phyloP scores from a whole-genome alignment of 129 eudicot species.

The Helianthus tuberosus region DNA sequence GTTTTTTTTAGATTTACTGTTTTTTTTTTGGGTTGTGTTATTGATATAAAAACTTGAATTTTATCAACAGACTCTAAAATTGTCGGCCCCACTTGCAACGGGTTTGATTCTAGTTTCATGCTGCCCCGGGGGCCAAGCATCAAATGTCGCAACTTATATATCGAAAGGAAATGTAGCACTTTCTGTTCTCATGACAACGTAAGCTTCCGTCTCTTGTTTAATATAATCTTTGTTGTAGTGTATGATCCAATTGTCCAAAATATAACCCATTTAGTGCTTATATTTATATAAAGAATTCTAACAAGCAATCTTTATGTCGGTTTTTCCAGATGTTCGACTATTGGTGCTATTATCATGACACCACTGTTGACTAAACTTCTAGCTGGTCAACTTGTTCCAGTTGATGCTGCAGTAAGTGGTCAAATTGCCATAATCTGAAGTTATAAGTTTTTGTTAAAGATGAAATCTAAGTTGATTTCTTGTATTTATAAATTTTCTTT shows the following conservation, averaged over 20 bases:
- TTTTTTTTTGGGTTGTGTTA: background rate
- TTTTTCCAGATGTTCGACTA: slow-evolving; percentile 80
- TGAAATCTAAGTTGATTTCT: background rate
- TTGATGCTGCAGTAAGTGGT: slow-evolving; percentile 98
- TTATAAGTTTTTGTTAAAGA: background rate
- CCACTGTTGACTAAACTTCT: slow-evolving; percentile 95
- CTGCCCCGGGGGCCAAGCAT: slow-evolving; percentile 99
- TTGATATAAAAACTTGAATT: slow-evolving; percentile 17
- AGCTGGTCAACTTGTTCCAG: slow-evolving; percentile 99
- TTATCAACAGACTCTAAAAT: slow-evolving; percentile 63
- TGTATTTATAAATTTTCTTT: background rate
- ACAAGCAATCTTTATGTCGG: slow-evolving; percentile 15
- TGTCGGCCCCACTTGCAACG: slow-evolving; percentile 97
- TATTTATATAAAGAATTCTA: slow-evolving; percentile 10
- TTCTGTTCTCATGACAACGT: slow-evolving; percentile 99
- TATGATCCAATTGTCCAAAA: background rate
- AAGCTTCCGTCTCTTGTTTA: slow-evolving; percentile 34
- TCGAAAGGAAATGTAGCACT: slow-evolving; percentile 99
- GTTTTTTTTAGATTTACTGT: background rate
- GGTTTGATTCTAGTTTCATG: slow-evolving; percentile 98
- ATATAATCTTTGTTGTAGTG: background rate
- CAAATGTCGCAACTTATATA: slow-evolving; percentile 96
- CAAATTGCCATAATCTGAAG: background rate
- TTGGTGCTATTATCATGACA: slow-evolving; percentile 97
- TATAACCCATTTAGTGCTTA: slow-evolving; percentile 1